Percentiles rank a stretch among this genome's conserved stretches.
These are phyloP conservation scores for Cercospora janseana DNA, from an alignment of 2,329 filamentous ascomycete genomes.

Conservation along the genomic window DNA sequence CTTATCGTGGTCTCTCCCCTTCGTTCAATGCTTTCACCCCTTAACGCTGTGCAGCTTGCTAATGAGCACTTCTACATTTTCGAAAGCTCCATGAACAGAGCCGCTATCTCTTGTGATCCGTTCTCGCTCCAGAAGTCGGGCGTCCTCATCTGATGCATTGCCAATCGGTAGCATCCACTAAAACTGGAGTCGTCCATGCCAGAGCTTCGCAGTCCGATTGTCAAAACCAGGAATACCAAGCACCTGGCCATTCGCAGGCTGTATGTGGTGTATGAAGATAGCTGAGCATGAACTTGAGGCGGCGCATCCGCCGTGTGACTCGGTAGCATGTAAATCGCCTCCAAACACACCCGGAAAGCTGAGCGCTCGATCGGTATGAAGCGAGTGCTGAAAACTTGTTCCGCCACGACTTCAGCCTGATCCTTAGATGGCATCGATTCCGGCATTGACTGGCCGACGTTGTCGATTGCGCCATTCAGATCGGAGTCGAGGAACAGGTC, in stretches of 20 bases:
- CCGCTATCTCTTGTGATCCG: constrained; percentile 10
- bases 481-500: constrained; percentile 11
- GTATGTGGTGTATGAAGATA: constrained; percentile 16
- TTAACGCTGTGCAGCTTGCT: too few relatives aligned
- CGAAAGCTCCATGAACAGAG: constrained; percentile 3
- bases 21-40: too few relatives aligned
- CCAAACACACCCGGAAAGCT: constrained; percentile 19
- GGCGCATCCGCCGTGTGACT: background rate
- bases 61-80: constrained; percentile 9
- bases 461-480: background rate
- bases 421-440: constrained; percentile 11
- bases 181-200: constrained; percentile 1
- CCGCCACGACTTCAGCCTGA: constrained; percentile 9
- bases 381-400: constrained; percentile 12
- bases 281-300: constrained; percentile 8
- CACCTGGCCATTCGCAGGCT: constrained; percentile 17
- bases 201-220: constrained; percentile 13
- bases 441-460: background rate
- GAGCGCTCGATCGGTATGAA: constrained; percentile 15
- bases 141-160: constrained; percentile 17
- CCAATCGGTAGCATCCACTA: constrained; percentile 13
- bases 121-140: constrained; percentile 17
- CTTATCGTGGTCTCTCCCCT: background rate
- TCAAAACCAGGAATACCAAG: constrained; percentile 16
- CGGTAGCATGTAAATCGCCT: constrained; percentile 16